Evolutionary conservation across 2,329 filamentous ascomycete genomes (phyloP), one percentile per base, ranked within the genome.

Genomic region (Coniochaeta hoffmannii): DNA sequence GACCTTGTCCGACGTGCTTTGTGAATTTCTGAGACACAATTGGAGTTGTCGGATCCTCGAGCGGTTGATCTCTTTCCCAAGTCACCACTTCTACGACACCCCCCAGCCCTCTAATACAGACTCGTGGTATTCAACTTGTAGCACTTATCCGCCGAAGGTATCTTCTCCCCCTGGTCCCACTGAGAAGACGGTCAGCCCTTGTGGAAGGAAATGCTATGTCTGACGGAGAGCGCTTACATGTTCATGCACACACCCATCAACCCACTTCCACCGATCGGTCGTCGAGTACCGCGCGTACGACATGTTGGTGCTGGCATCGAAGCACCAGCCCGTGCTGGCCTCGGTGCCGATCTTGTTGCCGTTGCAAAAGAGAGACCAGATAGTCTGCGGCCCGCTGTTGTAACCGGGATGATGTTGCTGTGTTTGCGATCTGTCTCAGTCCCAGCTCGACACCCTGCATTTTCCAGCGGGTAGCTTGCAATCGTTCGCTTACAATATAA

Each of bases 401-500:
- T 71, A 72, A 4, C 69, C 69, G 7, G 69, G 65, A 30, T 69
- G 64, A 57, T 73, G 68, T 72, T 73, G 71, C 71, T 71, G 17
- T 34, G 9, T 17, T n/a, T 12, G 31, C 50, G 38, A 34, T 11
- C 17, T 28, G 28, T 32, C 8, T 53, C 38, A 53, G 50, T 22
- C 2, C 22, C 9, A 3, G 9, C 28, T 22, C 11, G n/a, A n/a
- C 12, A 15, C 28, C 44, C 12, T 52, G 19, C n/a, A n/a, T 12
- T 51, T 14, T 26, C 17, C 17, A 50, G 24, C 15, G 51, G n/a
- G 24, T 44, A 53, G 46, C 36, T 41, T n/a, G n/a, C n/a, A n/a
- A n/a, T n/a, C 36, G 7, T 41, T 7, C 17, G 34, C 67, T 61
- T 50, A 73, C 70, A 53, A 64, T 64, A 54, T 73, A 73, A 1